Conservation (phyloP, 768 basidiomycete genomes). For the Daedaleopsis sinensis region DNA sequence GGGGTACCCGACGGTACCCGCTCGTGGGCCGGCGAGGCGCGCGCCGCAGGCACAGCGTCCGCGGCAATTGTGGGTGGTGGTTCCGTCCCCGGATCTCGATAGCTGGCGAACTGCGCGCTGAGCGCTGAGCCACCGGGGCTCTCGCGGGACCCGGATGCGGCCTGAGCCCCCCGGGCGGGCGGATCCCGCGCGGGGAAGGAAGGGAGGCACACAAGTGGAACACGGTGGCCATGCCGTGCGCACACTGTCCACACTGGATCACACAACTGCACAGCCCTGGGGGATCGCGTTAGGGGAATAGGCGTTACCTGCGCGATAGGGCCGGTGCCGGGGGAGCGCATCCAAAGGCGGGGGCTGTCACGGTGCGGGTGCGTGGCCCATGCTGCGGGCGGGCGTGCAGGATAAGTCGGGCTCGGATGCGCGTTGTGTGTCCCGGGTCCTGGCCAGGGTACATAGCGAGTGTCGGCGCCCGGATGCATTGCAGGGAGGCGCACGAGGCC, state of each 20-base stretch:
- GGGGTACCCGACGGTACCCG: too few species aligned
- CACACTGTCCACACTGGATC: not conserved
- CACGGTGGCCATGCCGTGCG: not conserved
- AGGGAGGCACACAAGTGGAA: not conserved
- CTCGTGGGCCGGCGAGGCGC: too few species aligned
- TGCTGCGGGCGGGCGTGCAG: too few species aligned
- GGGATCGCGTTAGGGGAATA: not conserved
- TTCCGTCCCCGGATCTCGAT: not conserved
- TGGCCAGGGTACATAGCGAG: not conserved
- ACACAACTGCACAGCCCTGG: constrained; percentile 1
- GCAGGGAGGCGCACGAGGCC: not conserved
- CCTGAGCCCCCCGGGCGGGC: not conserved
- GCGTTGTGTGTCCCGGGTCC: not conserved
- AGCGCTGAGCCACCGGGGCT: not conserved
- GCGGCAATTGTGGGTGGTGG: too few species aligned
- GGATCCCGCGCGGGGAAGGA: not conserved
- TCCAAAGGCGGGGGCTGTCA: not conserved
- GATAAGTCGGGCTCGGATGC: too few species aligned
- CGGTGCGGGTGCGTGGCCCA: not conserved
- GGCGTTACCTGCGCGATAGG: not conserved
- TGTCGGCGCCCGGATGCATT: too few species aligned
- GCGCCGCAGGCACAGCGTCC: too few species aligned
- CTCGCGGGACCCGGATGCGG: not conserved
- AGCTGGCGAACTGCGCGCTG: not conserved
- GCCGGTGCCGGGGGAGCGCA: not conserved